Evolutionary conservation across 2,329 filamentous ascomycete genomes (phyloP), one percentile per base, ranked within the genome.

Genomic region (Fonsecaea pedrosoi): DNA sequence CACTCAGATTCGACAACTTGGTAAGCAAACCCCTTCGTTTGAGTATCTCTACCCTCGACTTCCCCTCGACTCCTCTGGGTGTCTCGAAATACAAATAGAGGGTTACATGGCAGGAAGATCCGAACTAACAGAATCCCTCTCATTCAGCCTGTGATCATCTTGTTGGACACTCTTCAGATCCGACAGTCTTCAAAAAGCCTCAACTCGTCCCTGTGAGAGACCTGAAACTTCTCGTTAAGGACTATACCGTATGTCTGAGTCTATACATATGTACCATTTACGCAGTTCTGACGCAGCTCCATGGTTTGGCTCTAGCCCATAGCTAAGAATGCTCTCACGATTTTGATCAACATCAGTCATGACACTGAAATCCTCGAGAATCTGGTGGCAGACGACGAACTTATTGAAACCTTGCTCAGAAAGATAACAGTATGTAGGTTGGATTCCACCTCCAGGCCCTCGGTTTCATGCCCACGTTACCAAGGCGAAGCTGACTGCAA

Each of bases 281-380:
- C 77, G 91, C 96, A 75, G 84, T 88, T 56, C 92, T 95, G 82
- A 75, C 87, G 79, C 30, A 10, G 9, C 13, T 15, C 9, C 30
- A 25, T 8, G 15, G 4, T 40, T 35, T 7, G 40, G 34, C 50
- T 54, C 45, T 70, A 96, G 89, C 88, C 90, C 77, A 97, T 97
- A 68, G 91, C 94, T n/a, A 92, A 95, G 77, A 91, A 97, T 87
- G 94, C 91, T 42, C 81, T 97, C 72, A 96, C 89, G 13, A 83
- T 83, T 60, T 74, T 84, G 54, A 94, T 97, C 72, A 89, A 99
- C 69, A 87, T 98, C 74, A 90, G 91, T 1, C 87, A 87, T 15
- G 94, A 98, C 73, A 81, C 82, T 12, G 91, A 94, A 61, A 83
- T 98, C 2, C 82, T 97, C 48, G 85, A 91, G 70, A 83, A 82